Evolutionary conservation across 108 stramenopile species (phyloP).

Genomic region (Skeletonema marinoi): DNA sequence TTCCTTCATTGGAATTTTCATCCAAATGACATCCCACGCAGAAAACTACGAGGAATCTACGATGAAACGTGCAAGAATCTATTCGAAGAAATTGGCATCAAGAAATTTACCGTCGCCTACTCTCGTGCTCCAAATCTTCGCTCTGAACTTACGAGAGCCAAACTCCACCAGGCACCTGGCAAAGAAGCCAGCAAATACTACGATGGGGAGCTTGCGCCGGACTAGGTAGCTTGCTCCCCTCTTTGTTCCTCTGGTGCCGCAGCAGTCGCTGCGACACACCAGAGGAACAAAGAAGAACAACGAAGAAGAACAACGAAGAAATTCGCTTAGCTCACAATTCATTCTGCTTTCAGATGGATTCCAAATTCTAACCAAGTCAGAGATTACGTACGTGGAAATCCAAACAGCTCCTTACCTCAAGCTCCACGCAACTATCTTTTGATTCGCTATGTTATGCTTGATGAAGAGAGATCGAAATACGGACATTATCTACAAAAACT

Average conservation of each 20-base stretch:
- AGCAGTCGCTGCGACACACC: no score
- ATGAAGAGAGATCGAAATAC: no score
- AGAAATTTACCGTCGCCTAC: not conserved
- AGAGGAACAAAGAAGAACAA: no score
- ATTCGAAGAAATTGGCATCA: not conserved
- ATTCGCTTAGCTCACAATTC: no score
- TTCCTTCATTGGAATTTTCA: slow-evolving; percentile 6
- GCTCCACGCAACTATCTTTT: no score
- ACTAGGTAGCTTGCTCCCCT: not conserved
- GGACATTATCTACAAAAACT: no score
- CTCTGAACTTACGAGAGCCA: not conserved
- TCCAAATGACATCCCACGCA: slow-evolving; percentile 2
- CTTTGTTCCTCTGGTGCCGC: not conserved
- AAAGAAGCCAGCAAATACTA: not conserved
- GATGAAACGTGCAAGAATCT: not conserved
- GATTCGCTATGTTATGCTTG: no score
- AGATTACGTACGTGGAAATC: no score
- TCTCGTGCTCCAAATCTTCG: not conserved
- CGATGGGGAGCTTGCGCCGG: not conserved
- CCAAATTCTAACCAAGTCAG: no score
- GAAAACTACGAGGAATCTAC: not conserved
- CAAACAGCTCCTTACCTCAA: no score
- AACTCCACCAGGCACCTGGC: slow-evolving; percentile 2
- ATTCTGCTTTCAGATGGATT: no score
- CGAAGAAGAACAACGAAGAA: no score